These are phyloP conservation scores for Isoetes taiwanensis DNA, from an alignment of 75 land plant genomes.

Conservation along the genomic window DNA sequence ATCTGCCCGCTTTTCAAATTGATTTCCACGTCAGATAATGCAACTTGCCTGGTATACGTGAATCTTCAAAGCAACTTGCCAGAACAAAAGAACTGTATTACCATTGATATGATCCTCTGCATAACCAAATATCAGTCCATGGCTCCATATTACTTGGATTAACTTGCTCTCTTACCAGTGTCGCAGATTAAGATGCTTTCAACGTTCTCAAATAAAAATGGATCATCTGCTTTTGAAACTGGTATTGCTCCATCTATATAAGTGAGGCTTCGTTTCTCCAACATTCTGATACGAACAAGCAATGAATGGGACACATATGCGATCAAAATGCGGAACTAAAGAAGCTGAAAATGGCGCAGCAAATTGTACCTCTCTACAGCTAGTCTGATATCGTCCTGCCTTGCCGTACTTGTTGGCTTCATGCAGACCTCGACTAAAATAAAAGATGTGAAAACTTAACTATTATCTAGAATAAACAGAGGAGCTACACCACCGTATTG, in stretches of 20 bases:
- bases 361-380: conserved; percentile 56
- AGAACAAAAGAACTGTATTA: conserved; percentile 53
- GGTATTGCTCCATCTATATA: conserved; percentile 56
- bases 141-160: not conserved
- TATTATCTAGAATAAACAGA: too few species aligned
- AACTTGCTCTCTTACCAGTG: conserved; percentile 35
- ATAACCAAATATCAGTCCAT: not conserved
- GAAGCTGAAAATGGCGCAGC: not conserved
- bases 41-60: conserved; percentile 87
- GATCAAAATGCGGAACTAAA: conserved; percentile 5
- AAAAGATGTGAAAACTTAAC: too few species aligned
- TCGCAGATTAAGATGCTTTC: conserved; percentile 48
- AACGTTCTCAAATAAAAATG: conserved; percentile 54
- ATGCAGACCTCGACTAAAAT: conserved; percentile 65
- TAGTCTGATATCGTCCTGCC: conserved; percentile 34
- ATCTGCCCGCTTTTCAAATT: too few species aligned
- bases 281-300: conserved; percentile 33
- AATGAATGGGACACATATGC: not conserved
- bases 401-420: conserved; percentile 46
- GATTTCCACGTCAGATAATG: too few species aligned
- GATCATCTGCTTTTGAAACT: conserved; percentile 37
- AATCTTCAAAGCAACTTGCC: conserved; percentile 81
- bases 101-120: conserved; percentile 46
- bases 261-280: conserved; percentile 56
- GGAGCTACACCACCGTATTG: too few species aligned